Percentiles rank a stretch among this genome's conserved stretches.
These are phyloP conservation scores for Caloboletus firmus DNA, from an alignment of 1,284 basidiomycete genomes.

Conservation along the genomic window DNA sequence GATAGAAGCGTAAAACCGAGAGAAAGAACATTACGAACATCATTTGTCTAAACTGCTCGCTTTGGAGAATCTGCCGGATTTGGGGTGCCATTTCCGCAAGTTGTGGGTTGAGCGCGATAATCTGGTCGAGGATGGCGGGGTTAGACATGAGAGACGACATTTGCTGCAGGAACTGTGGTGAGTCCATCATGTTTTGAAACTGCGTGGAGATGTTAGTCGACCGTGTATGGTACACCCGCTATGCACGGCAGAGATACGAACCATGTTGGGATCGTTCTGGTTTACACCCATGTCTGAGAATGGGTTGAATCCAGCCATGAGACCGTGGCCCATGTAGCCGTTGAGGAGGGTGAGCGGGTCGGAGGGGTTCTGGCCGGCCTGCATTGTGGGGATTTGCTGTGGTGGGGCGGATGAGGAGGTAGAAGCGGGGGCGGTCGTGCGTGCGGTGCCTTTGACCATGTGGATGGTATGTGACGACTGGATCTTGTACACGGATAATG, in stretches of 20 bases:
- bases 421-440: conserved; percentile 41
- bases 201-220: conserved; percentile 32
- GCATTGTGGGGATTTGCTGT: conserved; percentile 70
- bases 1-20: background rate
- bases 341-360: conserved; percentile 79
- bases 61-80: conserved; percentile 77
- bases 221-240: background rate
- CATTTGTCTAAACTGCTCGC: conserved; percentile 80
- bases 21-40: conserved; percentile 48
- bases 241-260: conserved; percentile 38
- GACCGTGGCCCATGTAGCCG: conserved; percentile 66
- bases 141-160: conserved; percentile 77
- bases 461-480: conserved; percentile 85
- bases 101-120: conserved; percentile 81
- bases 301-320: conserved; percentile 81
- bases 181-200: conserved; percentile 83
- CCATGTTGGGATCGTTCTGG: conserved; percentile 87
- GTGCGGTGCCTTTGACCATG: conserved; percentile 87
- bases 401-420: conserved; percentile 29
- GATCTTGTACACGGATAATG: conserved; percentile 83
- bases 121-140: conserved; percentile 81
- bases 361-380: conserved; percentile 78
- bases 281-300: conserved; percentile 87
- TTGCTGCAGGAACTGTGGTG: conserved; percentile 76
- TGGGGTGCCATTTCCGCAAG: conserved; percentile 78